A percentile compares a stretch with the other conserved stretches of the same genome.
phyloP scores from a whole-genome alignment of 208 protist genomes.

The Leptomonas pyrrhocoris region DNA sequence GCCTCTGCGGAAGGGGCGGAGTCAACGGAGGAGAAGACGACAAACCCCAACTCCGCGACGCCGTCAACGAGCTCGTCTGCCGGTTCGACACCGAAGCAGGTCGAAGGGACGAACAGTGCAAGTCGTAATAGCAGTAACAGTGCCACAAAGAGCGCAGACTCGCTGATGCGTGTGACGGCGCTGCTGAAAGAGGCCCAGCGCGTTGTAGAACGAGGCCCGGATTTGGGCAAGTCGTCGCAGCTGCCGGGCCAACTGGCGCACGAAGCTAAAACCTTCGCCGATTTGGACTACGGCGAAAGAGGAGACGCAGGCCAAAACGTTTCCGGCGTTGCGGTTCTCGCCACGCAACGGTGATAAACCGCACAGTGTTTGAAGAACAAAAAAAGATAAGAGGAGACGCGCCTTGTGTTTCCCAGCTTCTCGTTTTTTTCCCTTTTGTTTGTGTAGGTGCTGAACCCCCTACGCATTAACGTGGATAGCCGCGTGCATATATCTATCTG shows the following conservation, averaged over 20 bases:
- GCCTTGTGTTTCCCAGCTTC: too few species aligned
- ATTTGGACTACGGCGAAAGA: conserved; percentile 10
- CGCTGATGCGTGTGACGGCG: conserved; percentile 27
- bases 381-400: too few species aligned
- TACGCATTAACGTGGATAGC: too few species aligned
- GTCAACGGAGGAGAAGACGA: not conserved
- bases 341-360: too few species aligned
- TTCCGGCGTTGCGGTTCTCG: not conserved
- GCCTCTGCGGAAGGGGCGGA: not conserved
- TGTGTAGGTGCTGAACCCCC: too few species aligned
- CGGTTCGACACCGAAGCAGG: not conserved
- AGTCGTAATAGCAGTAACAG: not conserved
- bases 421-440: too few species aligned
- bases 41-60: not conserved
- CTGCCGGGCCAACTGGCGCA: conserved; percentile 29
- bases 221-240: conserved; percentile 16
- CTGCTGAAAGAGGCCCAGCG: conserved; percentile 38
- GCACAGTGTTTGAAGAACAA: too few species aligned
- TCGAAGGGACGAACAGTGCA: not conserved
- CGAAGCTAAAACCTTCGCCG: conserved; percentile 33
- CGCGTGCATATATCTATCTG: too few species aligned
- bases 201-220: conserved; percentile 21
- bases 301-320: too few species aligned
- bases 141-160: not conserved
- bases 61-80: conserved; percentile 11